These are phyloP conservation scores for Zizania palustris DNA, from an alignment of 202 grass and related monocot species.

Conservation along the genomic window DNA sequence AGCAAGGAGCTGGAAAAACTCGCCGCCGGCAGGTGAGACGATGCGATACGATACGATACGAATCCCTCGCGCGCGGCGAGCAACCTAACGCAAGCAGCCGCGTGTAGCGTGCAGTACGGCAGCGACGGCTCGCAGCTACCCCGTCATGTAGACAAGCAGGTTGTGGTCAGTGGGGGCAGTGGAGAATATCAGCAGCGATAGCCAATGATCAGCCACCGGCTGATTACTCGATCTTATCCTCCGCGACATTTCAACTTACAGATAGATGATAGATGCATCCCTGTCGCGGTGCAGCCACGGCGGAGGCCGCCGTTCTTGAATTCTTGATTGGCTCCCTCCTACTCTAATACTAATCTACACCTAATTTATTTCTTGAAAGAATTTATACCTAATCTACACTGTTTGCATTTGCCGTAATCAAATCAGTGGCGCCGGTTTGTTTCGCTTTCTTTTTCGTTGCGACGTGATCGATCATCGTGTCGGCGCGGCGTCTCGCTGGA, in stretches of 20 bases:
- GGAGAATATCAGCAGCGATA: conserved; percentile 17
- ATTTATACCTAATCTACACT: neutral
- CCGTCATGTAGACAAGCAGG: neutral
- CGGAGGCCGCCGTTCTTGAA: neutral
- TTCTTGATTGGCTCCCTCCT: neutral
- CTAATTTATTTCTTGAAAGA: no score
- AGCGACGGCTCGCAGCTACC: neutral
- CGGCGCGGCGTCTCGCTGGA: conserved; percentile 10
- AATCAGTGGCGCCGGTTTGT: conserved; percentile 17
- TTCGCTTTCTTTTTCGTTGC: conserved; percentile 11
- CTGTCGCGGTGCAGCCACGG: neutral
- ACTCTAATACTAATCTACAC: no score
- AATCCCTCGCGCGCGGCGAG: conserved; percentile 10
- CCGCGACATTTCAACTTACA: conserved; percentile 46
- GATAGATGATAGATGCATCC: neutral
- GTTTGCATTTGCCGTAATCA: conserved; percentile 10
- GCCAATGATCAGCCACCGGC: conserved; percentile 2
- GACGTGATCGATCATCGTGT: conserved; percentile 25
- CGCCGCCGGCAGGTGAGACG: neutral
- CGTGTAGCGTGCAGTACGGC: conserved; percentile 14
- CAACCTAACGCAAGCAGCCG: neutral
- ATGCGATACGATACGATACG: neutral
- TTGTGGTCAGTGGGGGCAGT: neutral
- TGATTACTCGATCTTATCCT: conserved; percentile 27
- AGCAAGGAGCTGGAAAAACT: neutral